A percentile compares a stretch with the other conserved stretches of the same genome.
These are phyloP conservation scores for Hebeloma cylindrosporum DNA, from an alignment of 768 basidiomycete genomes.

Conservation along the genomic window DNA sequence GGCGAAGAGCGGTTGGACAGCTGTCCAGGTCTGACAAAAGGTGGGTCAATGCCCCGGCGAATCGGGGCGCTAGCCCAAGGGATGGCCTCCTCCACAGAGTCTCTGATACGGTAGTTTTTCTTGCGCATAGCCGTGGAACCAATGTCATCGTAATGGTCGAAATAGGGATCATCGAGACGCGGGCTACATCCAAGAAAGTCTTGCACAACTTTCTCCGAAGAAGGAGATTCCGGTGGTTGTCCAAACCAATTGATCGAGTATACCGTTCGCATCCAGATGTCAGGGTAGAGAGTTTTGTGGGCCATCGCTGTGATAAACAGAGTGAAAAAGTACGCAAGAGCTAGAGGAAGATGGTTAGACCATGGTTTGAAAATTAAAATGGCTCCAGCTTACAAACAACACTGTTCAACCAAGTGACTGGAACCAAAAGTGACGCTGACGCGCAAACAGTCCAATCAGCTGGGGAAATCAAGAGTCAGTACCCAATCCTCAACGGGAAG, in stretches of 20 bases:
- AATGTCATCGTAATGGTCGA: slow-evolving; percentile 28
- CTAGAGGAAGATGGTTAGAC: slow-evolving; percentile 13
- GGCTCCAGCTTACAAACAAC: slow-evolving; percentile 39
- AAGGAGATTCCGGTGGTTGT: slow-evolving; percentile 6
- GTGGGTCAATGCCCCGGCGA: slow-evolving; percentile 58
- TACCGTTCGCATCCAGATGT: slow-evolving; percentile 54
- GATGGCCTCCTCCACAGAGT: slow-evolving; percentile 31
- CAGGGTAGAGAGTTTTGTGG: slow-evolving; percentile 42
- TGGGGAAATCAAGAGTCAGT: slow-evolving; percentile 19
- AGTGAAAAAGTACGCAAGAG: slow-evolving; percentile 52
- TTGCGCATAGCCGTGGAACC: slow-evolving; percentile 25
- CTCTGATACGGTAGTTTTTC: slow-evolving; percentile 12
- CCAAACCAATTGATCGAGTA: slow-evolving; percentile 61
- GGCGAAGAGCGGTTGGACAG: slow-evolving; percentile 22
- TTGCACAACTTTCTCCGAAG: slow-evolving; percentile 16
- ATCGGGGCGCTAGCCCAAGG: slow-evolving; percentile 48
- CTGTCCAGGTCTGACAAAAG: slow-evolving; percentile 38
- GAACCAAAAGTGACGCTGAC: slow-evolving; percentile 47
- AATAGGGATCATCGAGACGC: slow-evolving; percentile 11
- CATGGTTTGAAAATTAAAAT: neutral
- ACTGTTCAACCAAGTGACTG: slow-evolving; percentile 48
- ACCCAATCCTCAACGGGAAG: neutral
- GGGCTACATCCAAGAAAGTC: slow-evolving; percentile 13
- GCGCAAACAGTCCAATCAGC: slow-evolving; percentile 45
- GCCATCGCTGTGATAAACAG: slow-evolving; percentile 47